Evolutionary conservation across 352 stramenopile species (phyloP), one percentile per base, ranked within the genome.

Genomic region (Aphanomyces invadans): DNA sequence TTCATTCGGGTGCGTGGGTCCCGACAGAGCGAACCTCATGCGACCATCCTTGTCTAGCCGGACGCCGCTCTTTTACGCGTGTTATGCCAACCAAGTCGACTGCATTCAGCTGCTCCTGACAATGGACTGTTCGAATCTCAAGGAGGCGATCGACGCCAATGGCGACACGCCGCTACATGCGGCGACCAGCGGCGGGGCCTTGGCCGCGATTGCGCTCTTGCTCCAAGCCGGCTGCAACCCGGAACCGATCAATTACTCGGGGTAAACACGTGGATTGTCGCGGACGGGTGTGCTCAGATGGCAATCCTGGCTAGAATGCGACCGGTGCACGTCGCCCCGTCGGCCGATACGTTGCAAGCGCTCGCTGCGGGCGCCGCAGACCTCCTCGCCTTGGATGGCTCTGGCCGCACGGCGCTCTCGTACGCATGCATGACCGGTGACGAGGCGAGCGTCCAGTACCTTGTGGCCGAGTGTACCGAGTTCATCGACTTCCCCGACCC

Each of bases 401-500:
- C 86, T 21, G 80, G 83, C 1, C 71, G 79, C 15, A 82, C 88
- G 76, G 79, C 82, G 3, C 60, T 91, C 12, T 65, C 76, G 1
- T 87, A 88, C 49, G 82, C 79, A 10, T 88, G 79, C 59, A 66
- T 88, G 15, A 71, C 76, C 0, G 72, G 75, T 9, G 80, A 89
- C 39, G 44, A 75, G 0, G 74, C 67, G 0, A 86, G 80, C 62
- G 78, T 88, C 31, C 57, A 67, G 33, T 85, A 78, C 60, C 66
- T 90, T 33, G 86, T 76, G 46, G 56, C 46, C 0, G 72, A 78
- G 21, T 71, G 83, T 36, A 76, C 78, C 0, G 80, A 89, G 28
- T 89, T 90, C 65, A 76, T 81, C 11, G 80, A 89, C 65, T 90
- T 89, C 51, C 77, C 79, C 1, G 82, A 90, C 48, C 61, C 71